Evolutionary conservation across 2,329 filamentous ascomycete genomes (phyloP).

Genomic region (Pseudogymnoascus sp.): DNA sequence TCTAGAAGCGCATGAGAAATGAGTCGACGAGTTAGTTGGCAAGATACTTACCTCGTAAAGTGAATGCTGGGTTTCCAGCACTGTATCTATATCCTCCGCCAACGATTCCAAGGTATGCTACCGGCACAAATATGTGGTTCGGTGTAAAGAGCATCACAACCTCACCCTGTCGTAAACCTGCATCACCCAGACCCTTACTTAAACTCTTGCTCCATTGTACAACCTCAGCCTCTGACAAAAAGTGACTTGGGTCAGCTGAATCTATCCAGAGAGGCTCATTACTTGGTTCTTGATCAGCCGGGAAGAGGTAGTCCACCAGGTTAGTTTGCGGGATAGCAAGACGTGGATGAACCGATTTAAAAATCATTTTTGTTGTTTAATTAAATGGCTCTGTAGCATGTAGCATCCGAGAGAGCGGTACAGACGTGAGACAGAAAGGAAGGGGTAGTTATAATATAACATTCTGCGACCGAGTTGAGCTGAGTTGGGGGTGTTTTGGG

Average conservation of each 20-base stretch:
- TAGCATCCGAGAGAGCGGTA: background rate
- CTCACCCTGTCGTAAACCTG: conserved; percentile 41
- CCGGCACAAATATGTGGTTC: conserved; percentile 49
- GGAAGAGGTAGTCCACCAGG: conserved; percentile 22
- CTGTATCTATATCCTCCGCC: conserved; percentile 47
- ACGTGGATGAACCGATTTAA: conserved; percentile 17
- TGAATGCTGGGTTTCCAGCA: conserved; percentile 47
- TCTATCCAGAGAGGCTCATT: conserved; percentile 47
- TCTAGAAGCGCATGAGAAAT: conserved; percentile 30
- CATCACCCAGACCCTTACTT: conserved; percentile 39
- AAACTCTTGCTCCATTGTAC: conserved; percentile 45
- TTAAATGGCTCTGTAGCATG: background rate
- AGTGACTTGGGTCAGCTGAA: conserved; percentile 36
- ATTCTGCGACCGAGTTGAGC: background rate
- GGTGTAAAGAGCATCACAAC: conserved; percentile 47
- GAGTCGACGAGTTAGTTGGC: background rate
- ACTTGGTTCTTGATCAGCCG: conserved; percentile 35
- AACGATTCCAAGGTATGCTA: conserved; percentile 46
- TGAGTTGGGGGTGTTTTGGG: no score
- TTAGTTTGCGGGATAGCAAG: conserved; percentile 21
- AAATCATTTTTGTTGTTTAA: conserved; percentile 16
- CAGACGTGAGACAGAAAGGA: background rate
- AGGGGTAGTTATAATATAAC: background rate
- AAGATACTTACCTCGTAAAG: conserved; percentile 35
- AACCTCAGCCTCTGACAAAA: conserved; percentile 40